Conservation (phyloP, 2,329 filamentous ascomycete species). For the Tetracladium maxilliforme region DNA sequence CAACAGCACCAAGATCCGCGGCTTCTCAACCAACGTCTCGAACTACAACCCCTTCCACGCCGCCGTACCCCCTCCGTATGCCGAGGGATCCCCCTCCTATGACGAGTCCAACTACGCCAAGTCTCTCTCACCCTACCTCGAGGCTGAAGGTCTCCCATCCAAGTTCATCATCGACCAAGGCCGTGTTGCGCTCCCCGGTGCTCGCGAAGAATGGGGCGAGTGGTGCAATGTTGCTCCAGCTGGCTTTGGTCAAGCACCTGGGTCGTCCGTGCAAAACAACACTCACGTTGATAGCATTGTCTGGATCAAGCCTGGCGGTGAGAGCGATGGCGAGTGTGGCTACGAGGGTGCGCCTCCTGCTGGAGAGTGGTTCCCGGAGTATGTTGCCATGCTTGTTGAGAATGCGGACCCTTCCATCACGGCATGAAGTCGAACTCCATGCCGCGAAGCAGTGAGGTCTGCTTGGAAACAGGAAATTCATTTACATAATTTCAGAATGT, state of each 20-base stretch:
- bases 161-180: slow-evolving; percentile 30
- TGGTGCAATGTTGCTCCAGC: slow-evolving; percentile 27
- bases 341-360: slow-evolving; percentile 19
- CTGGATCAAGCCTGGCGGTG: slow-evolving; percentile 29
- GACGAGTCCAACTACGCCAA: slow-evolving; percentile 24
- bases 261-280: slow-evolving; percentile 17
- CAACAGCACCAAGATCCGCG: slow-evolving; percentile 14
- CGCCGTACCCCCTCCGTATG: slow-evolving; percentile 21
- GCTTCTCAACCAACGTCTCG: slow-evolving; percentile 27
- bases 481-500: too few species aligned
- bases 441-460: too few species aligned
- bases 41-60: slow-evolving; percentile 26
- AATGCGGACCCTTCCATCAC: slow-evolving; percentile 16
- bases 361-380: slow-evolving; percentile 25
- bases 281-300: slow-evolving; percentile 23
- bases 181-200: slow-evolving; percentile 20
- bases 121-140: slow-evolving; percentile 20
- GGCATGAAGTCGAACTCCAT: too few species aligned
- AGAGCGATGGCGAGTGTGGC: slow-evolving; percentile 25
- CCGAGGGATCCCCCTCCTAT: slow-evolving; percentile 21
- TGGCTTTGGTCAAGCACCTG: slow-evolving; percentile 21
- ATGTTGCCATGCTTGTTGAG: slow-evolving; percentile 22
- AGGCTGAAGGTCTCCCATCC: slow-evolving; percentile 21
- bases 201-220: slow-evolving; percentile 22
- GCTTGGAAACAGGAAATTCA: too few species aligned